Conservation (phyloP, 495 filamentous ascomycete genomes). For the Penicillium subrubescens region DNA sequence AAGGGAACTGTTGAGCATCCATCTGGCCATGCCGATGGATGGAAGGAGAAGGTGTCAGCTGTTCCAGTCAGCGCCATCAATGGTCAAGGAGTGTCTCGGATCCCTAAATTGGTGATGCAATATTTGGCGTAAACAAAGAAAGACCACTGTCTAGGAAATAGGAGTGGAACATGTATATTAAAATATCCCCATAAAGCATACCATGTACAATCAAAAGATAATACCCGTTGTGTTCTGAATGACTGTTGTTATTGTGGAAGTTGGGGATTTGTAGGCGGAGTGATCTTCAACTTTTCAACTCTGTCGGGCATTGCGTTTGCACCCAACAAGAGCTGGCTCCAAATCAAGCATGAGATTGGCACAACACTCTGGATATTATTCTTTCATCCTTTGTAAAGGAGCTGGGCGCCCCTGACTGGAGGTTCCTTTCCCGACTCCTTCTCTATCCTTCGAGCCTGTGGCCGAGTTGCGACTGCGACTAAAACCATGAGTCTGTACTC, state of each 20-base stretch:
- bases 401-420: not conserved
- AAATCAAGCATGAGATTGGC: not conserved
- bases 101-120: conserved; percentile 75
- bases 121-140: conserved; percentile 58
- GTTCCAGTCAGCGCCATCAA: conserved; percentile 89
- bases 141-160: not conserved
- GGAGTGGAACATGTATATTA: conserved; percentile 20
- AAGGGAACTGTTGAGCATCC: conserved; percentile 66
- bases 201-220: conserved; percentile 2
- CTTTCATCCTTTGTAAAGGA: no score
- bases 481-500: conserved; percentile 23
- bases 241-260: not conserved
- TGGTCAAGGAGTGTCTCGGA: conserved; percentile 77
- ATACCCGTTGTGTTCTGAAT: not conserved
- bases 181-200: conserved; percentile 16
- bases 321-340: not conserved
- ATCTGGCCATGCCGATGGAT: conserved; percentile 64
- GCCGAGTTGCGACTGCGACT: not conserved
- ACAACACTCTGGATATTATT: not conserved
- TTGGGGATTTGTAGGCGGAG: not conserved
- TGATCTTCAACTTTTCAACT: not conserved
- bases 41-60: conserved; percentile 64
- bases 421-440: not conserved
- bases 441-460: not conserved
- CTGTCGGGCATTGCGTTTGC: not conserved